Conservation (phyloP, 2,329 filamentous ascomycete genomes). For the Fusarium illudens region DNA sequence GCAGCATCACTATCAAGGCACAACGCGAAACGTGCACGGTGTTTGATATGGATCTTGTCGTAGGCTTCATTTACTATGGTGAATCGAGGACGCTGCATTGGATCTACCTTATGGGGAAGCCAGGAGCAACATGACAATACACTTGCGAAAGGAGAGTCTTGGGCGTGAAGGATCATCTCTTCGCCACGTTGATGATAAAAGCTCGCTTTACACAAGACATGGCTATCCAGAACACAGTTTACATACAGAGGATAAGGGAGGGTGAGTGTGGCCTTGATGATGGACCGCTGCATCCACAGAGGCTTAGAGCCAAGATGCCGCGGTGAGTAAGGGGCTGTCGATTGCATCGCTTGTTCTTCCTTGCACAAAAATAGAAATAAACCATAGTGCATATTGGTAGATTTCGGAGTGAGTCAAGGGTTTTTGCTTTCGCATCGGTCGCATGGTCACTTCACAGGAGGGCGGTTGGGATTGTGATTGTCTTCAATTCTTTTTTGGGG, state of each 20-base stretch:
- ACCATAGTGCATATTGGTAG: conserved; percentile 72
- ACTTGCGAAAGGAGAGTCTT: neutral
- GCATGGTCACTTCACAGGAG: neutral
- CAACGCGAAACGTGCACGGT: neutral
- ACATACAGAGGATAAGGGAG: neutral
- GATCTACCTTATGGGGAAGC: neutral
- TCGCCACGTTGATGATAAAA: neutral
- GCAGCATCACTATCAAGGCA: neutral
- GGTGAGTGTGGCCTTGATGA: conserved; percentile 71
- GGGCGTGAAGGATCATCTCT: neutral
- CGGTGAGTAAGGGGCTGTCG: conserved; percentile 71
- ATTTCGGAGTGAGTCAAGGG: conserved; percentile 86
- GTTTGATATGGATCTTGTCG: neutral
- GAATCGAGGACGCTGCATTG: neutral
- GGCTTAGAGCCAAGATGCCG: conserved; percentile 59
- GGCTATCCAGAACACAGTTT: neutral
- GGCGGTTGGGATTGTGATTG: neutral
- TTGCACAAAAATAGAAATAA: conserved; percentile 85
- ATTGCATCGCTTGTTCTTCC: conserved; percentile 67
- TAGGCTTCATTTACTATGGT: neutral
- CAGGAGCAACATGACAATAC: neutral
- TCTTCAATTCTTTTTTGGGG: conserved; percentile 11
- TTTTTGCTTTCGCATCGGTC: conserved; percentile 15
- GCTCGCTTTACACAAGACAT: neutral
- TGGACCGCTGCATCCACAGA: conserved; percentile 74